Evolutionary conservation across 2,329 filamentous ascomycete genomes (phyloP), one percentile per base, ranked within the genome.

Genomic region (Tolypocladium ophioglossoides): DNA sequence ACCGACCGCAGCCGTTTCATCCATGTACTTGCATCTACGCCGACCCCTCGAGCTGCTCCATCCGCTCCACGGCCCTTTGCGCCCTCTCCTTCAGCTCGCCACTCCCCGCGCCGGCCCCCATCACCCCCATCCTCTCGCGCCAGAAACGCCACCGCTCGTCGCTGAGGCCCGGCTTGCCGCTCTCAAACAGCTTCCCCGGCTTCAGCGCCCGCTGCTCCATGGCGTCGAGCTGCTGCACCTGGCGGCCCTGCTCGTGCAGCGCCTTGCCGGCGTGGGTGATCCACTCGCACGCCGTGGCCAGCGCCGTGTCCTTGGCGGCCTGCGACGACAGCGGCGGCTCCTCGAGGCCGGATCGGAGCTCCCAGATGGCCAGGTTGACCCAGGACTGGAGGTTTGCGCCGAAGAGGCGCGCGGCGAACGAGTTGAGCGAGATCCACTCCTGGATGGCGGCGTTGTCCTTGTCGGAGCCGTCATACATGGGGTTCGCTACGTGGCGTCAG

Each of bases 371-470:
- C 44, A 67, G 60, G 51, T 65, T 65, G 44, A 57, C 57, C 59
- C 64, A 66, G 12, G 50, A 16, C 27, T 57, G 54, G 20, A 62
- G 56, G 9, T 47, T 37, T n/a, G 56, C 50, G 55, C 61, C 63
- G 52, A 65, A 59, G 20, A 68, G 55, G 50, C 63, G 66, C 27
- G 68, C 68, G 50, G 62, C 60, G 47, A 70, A 68, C 12, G 66
- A 66, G 60, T 70, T 67, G 58, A 69, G 57, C 11, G 63, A 66
- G 35, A 64, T 56, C 66, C 66, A 70, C 51, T 63, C 54, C 4
- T 56, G 24, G 34, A 64, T 53, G 12, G 56, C 47, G 37, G 39
- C 53, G 22, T 59, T 55, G 44, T 66, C 59, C n/a, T 54, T 37
- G 10, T 63, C 58, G 22, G 58, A 59, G 52, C 55, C 58, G 44